phyloP scores from a whole-genome alignment of 1,284 basidiomycete genomes.

The Prillingera fragicola region DNA sequence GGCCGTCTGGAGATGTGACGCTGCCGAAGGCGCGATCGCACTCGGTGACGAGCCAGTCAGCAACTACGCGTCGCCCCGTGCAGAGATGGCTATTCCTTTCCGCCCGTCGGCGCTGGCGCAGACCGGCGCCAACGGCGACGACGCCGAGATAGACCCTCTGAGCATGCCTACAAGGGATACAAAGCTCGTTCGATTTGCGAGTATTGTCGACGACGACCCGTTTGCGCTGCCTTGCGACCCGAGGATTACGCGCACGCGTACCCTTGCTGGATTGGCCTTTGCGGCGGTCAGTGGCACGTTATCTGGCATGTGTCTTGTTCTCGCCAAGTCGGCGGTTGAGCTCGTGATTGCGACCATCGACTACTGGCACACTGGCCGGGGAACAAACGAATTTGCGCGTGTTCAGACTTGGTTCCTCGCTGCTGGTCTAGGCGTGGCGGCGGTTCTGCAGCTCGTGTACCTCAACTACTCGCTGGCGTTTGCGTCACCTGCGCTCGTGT shows the following conservation, averaged over 20 bases:
- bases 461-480: conserved; percentile 82
- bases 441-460: conserved; percentile 65
- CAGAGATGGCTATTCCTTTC: conserved; percentile 34
- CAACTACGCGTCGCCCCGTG: conserved; percentile 37
- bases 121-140: background rate
- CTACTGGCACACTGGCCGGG: conserved; percentile 47
- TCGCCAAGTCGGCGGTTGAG: conserved; percentile 92
- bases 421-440: conserved; percentile 35
- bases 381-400: conserved; percentile 75
- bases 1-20: conserved; percentile 4
- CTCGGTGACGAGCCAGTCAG: conserved; percentile 15
- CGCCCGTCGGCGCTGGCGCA: conserved; percentile 9
- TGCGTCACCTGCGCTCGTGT: conserved; percentile 81
- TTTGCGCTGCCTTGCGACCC: background rate
- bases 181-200: conserved; percentile 8
- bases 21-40: conserved; percentile 6
- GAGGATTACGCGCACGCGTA: conserved; percentile 52
- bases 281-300: conserved; percentile 86
- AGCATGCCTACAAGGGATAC: conserved; percentile 1
- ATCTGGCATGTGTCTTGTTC: conserved; percentile 85
- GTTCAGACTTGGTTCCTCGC: conserved; percentile 42
- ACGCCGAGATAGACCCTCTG: background rate
- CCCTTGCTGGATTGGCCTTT: conserved; percentile 77
- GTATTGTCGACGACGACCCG: conserved; percentile 6
- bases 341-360: conserved; percentile 73